These are phyloP conservation scores for Claviceps fusiformis DNA, from an alignment of 2,329 filamentous ascomycete species.

Conservation along the genomic window DNA sequence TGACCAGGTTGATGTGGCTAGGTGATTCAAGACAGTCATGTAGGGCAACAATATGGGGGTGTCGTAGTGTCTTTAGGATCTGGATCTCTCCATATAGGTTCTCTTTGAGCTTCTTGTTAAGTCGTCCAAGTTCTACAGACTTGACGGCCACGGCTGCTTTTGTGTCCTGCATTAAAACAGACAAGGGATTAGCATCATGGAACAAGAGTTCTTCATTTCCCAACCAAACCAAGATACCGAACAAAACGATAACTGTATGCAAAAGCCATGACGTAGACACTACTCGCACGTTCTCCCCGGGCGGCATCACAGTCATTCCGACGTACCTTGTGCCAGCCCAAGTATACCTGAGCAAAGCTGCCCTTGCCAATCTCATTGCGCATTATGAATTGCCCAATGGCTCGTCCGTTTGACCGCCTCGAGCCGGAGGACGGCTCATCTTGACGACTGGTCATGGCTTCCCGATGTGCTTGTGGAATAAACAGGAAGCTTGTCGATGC, in stretches of 20 bases:
- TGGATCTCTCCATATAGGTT: constrained; percentile 93
- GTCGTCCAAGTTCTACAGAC: constrained; percentile 77
- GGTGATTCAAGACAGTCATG: constrained; percentile 85
- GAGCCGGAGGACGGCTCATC: constrained; percentile 24
- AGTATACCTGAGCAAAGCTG: constrained; percentile 93
- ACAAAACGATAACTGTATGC: neutral
- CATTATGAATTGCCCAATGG: constrained; percentile 64
- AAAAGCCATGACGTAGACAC: neutral
- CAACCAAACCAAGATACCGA: neutral
- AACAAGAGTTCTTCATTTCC: too few relatives aligned
- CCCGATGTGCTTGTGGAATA: constrained; percentile 18
- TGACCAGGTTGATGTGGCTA: constrained; percentile 87
- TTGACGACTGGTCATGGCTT: constrained; percentile 27
- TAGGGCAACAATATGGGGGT: constrained; percentile 92
- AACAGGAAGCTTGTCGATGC: constrained; percentile 20
- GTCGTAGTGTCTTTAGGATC: constrained; percentile 83
- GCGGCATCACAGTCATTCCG: neutral
- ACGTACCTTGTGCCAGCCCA: constrained; percentile 65
- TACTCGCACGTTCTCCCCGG: neutral
- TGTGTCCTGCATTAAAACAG: constrained; percentile 43
- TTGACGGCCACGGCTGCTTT: constrained; percentile 87
- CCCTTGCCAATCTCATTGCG: constrained; percentile 90
- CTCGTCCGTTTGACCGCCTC: constrained; percentile 20
- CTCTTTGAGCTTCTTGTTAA: constrained; percentile 92
- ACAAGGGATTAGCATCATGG: neutral